phyloP scores from a whole-genome alignment of 495 filamentous ascomycete species.

The Penicillium mononematosum region DNA sequence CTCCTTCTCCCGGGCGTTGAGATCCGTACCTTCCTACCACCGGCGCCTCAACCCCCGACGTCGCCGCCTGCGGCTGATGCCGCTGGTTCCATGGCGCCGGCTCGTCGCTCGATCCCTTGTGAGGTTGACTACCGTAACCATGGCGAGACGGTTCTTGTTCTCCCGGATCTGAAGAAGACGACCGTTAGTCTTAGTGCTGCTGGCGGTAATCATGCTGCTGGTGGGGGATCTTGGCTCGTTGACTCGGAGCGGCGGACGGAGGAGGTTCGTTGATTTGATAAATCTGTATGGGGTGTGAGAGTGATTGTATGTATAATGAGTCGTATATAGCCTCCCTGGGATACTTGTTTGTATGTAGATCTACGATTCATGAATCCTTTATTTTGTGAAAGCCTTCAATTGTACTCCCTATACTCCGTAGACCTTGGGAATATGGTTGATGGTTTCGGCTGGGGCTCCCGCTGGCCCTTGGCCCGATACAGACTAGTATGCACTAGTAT shows the following conservation, averaged over 20 bases:
- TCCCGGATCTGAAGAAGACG: conserved; percentile 70
- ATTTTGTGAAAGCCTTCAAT: neutral
- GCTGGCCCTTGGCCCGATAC: neutral
- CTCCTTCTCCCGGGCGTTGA: conserved; percentile 76
- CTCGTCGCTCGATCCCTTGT: conserved; percentile 50
- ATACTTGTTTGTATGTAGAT: conserved; percentile 14
- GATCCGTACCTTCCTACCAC: conserved; percentile 57
- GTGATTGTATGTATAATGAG: conserved; percentile 1
- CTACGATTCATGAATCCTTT: conserved; percentile 21
- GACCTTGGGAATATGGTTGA: neutral
- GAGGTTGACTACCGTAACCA: conserved; percentile 80
- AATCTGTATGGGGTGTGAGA: neutral
- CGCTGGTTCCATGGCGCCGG: conserved; percentile 17
- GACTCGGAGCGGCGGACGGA: conserved; percentile 48
- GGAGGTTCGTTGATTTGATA: conserved; percentile 14
- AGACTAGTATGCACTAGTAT: neutral
- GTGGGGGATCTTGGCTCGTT: conserved; percentile 62
- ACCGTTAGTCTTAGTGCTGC: conserved; percentile 70
- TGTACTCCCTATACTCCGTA: neutral
- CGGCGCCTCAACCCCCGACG: conserved; percentile 18
- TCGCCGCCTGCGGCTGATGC: conserved; percentile 20
- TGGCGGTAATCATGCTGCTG: conserved; percentile 47
- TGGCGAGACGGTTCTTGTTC: conserved; percentile 72
- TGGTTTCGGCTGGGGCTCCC: neutral
- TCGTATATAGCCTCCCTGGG: neutral